Conservation (phyloP, 257 asterid species). For the Petrea volubilis region DNA sequence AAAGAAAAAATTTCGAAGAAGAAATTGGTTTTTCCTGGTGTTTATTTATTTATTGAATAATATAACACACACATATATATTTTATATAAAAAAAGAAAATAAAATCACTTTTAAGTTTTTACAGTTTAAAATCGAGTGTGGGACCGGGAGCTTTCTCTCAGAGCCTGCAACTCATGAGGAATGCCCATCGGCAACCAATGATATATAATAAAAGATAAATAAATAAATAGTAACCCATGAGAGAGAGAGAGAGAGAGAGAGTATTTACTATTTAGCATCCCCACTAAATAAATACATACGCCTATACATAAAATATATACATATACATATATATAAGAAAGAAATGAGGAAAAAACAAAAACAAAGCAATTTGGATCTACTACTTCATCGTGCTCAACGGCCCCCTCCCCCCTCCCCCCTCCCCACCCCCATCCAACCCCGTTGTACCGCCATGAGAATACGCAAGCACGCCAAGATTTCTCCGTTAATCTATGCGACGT, state of each 20-base stretch:
- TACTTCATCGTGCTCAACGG: conserved; percentile 31
- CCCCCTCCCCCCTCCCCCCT: not conserved
- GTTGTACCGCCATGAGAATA: conserved; percentile 51
- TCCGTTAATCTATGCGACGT: conserved; percentile 31
- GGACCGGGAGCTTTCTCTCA: conserved; percentile 9
- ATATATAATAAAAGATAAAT: not conserved
- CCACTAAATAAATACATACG: not conserved
- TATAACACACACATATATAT: too few relatives aligned
- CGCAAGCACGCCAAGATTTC: conserved; percentile 51
- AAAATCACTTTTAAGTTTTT: too few relatives aligned
- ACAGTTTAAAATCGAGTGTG: not conserved
- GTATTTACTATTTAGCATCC: not conserved
- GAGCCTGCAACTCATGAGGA: not conserved
- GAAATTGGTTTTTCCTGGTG: too few relatives aligned
- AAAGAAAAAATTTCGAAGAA: too few relatives aligned
- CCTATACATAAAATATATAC: conserved; percentile 1
- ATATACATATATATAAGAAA: not conserved
- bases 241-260: too few relatives aligned
- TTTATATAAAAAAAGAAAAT: too few relatives aligned
- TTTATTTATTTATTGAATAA: too few relatives aligned
- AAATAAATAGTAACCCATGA: not conserved
- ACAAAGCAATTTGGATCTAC: conserved; percentile 39
- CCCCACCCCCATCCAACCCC: not conserved
- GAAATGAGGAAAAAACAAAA: not conserved
- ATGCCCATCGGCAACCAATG: not conserved